These are phyloP conservation scores for Tuber indicum DNA, from an alignment of 495 filamentous ascomycete genomes.

Conservation along the genomic window DNA sequence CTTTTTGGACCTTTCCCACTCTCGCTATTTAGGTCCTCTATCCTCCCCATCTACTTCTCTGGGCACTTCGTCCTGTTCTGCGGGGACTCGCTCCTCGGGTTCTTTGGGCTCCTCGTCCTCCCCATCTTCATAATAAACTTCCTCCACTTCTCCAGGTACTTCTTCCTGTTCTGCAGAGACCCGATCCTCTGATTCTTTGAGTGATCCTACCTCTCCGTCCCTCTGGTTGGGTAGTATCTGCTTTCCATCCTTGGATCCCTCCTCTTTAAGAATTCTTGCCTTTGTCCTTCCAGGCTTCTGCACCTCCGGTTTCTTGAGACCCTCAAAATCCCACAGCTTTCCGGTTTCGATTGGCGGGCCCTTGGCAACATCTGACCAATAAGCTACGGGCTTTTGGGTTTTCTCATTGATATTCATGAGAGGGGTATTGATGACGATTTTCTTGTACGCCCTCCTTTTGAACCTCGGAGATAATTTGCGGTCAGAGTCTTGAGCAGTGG, in stretches of 20 bases:
- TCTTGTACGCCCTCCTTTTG: conserved; percentile 34
- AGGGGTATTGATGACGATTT: conserved; percentile 17
- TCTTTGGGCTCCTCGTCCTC: neutral
- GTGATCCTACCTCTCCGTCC: neutral
- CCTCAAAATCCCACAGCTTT: conserved; percentile 28
- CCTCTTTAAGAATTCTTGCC: neutral
- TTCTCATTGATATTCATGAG: conserved; percentile 19
- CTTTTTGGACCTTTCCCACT: neutral
- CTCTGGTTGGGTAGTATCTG: neutral
- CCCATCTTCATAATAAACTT: neutral
- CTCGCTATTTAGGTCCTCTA: neutral
- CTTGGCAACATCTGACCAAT: conserved; percentile 15
- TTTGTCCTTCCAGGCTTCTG: neutral
- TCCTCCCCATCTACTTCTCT: neutral
- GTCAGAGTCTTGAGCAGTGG: conserved; percentile 7
- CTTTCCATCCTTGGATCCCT: neutral
- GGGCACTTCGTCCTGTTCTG: neutral
- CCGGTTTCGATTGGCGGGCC: conserved; percentile 15
- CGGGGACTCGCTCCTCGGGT: no score
- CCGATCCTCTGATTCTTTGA: neutral
- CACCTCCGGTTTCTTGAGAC: conserved; percentile 6
- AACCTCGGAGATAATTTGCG: conserved; percentile 30
- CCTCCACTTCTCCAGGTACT: neutral
- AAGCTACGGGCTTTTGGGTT: conserved; percentile 16
- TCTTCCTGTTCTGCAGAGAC: neutral